A percentile compares a stretch with the other conserved stretches of the same genome.
phyloP scores from a whole-genome alignment of 2,329 filamentous ascomycete species.

The Didymellaceae sp. region DNA sequence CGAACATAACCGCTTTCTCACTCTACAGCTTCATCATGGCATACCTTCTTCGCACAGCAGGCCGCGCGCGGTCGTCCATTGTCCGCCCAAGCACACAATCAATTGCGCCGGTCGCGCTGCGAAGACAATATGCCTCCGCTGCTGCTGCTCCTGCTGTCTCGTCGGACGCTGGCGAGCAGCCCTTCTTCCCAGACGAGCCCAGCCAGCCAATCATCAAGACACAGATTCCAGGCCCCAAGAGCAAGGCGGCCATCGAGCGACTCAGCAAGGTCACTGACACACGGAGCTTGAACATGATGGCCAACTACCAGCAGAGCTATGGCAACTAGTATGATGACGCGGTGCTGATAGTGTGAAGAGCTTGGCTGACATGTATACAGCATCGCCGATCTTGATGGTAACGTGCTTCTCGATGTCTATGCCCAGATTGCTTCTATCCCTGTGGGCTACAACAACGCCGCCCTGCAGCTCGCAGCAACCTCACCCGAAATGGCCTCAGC shows the following conservation, averaged over 20 bases:
- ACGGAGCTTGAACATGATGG: slow-evolving; percentile 73
- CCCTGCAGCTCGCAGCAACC: slow-evolving; percentile 71
- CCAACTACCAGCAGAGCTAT: slow-evolving; percentile 46
- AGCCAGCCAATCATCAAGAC: slow-evolving; percentile 61
- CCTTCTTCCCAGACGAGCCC: slow-evolving; percentile 67
- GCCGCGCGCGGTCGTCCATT: slow-evolving; percentile 18
- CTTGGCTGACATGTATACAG: slow-evolving; percentile 24
- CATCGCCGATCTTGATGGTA: slow-evolving; percentile 74
- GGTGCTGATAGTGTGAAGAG: neutral
- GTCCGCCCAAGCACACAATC: slow-evolving; percentile 27
- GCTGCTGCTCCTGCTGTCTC: slow-evolving; percentile 40
- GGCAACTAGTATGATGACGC: slow-evolving; percentile 73
- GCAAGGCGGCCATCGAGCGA: slow-evolving; percentile 71
- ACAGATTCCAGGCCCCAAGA: slow-evolving; percentile 76
- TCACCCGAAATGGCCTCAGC: slow-evolving; percentile 80
- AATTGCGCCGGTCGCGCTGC: slow-evolving; percentile 29
- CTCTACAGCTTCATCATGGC: slow-evolving; percentile 34
- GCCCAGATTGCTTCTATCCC: slow-evolving; percentile 94
- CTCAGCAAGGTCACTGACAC: slow-evolving; percentile 84
- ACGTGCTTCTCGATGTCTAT: slow-evolving; percentile 77
- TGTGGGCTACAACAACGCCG: slow-evolving; percentile 89
- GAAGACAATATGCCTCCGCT: slow-evolving; percentile 42
- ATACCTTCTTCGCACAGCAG: slow-evolving; percentile 38
- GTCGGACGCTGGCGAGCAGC: slow-evolving; percentile 48
- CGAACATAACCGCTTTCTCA: neutral